A percentile compares a stretch with the other conserved stretches of the same genome.
Evolutionary conservation across 371 early-diverging fungal genomes (phyloP).

Genomic region (Lichtheimia ramosa): DNA sequence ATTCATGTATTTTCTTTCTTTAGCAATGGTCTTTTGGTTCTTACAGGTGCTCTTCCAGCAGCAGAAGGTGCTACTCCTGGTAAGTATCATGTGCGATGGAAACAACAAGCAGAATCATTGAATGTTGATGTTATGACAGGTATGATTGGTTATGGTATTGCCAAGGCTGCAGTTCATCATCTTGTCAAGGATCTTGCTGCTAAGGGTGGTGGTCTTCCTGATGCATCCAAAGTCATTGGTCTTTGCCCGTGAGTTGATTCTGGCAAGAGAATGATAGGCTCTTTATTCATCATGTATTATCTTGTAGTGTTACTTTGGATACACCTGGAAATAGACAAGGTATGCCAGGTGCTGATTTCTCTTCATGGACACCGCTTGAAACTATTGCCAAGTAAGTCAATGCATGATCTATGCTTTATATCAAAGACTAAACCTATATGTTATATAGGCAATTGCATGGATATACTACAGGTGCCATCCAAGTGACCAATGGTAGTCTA

Average conservation of each 20-base stretch:
- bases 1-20: not conserved
- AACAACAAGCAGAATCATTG: not conserved
- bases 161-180: conserved; percentile 95
- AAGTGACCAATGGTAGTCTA: conserved; percentile 56
- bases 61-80: conserved; percentile 69
- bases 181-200: conserved; percentile 79
- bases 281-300: not conserved
- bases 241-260: conserved; percentile 77
- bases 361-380: conserved; percentile 87
- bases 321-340: conserved; percentile 91
- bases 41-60: conserved; percentile 87
- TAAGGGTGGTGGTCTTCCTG: conserved; percentile 76
- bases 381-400: conserved; percentile 68
- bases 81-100: not conserved
- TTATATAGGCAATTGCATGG: conserved; percentile 48
- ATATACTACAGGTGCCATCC: conserved; percentile 45
- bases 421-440: too few relatives aligned
- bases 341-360: conserved; percentile 86
- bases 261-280: not conserved
- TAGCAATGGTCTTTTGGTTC: conserved; percentile 74
- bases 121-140: conserved; percentile 23
- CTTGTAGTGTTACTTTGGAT: conserved; percentile 77
- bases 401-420: not conserved
- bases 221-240: conserved; percentile 67
- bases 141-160: conserved; percentile 94